Percentiles rank a stretch among this genome's conserved stretches.
These are phyloP conservation scores for Hippophae rhamnoides DNA, from an alignment of 306 rosid species.

Conservation along the genomic window DNA sequence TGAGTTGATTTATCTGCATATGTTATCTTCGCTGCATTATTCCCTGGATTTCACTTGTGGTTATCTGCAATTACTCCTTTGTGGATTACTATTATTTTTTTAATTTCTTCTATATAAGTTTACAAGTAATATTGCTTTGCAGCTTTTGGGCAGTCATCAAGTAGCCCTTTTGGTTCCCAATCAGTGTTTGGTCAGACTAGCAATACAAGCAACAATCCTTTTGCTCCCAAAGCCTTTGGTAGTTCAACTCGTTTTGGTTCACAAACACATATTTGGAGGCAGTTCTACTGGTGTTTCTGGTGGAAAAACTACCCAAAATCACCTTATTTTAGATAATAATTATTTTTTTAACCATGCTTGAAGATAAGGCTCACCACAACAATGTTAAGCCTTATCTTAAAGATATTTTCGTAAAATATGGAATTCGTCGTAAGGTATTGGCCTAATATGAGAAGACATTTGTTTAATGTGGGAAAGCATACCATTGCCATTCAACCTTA, in stretches of 20 bases:
- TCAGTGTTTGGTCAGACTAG: constrained; percentile 65
- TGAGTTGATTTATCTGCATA: no score
- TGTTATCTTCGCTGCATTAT: not conserved
- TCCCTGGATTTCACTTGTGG: not conserved
- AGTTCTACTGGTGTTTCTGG: constrained; percentile 60
- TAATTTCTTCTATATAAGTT: no score
- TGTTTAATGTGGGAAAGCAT: no score
- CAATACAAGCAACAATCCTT: constrained; percentile 55
- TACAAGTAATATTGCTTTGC: constrained; percentile 19
- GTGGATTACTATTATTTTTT: not conserved
- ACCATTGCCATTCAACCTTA: no score
- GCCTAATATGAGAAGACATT: no score
- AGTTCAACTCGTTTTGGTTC: constrained; percentile 68
- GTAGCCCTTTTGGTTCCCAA: constrained; percentile 78
- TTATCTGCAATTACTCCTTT: constrained; percentile 6
- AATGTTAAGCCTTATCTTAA: no score
- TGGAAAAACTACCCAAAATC: no score
- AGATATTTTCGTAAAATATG: no score
- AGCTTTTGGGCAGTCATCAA: constrained; percentile 89
- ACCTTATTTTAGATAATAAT: no score
- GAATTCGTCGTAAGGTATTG: no score
- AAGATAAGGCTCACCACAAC: no score
- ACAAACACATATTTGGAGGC: constrained; percentile 71
- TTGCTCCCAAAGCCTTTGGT: constrained; percentile 78
- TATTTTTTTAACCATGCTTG: no score